These are phyloP conservation scores for Amphicarpaea edgeworthii DNA, from an alignment of 306 rosid genomes.

Conservation along the genomic window DNA sequence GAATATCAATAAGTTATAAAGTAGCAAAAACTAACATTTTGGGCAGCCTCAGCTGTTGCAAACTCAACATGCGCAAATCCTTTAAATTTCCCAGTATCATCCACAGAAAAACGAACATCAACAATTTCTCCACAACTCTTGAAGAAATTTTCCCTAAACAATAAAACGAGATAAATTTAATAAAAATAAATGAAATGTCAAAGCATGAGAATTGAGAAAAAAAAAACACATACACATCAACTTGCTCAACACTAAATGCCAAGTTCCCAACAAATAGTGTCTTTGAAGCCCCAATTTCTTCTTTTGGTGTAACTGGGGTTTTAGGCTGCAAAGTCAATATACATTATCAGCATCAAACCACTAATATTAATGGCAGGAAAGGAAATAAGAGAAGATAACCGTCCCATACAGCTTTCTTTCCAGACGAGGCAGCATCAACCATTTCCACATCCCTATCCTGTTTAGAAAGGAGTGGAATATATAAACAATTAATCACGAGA, in stretches of 20 bases:
- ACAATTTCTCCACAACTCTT: constrained; percentile 70
- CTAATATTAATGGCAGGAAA: neutral
- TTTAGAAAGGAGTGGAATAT: neutral
- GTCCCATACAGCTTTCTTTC: constrained; percentile 58
- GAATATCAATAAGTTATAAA: too few relatives aligned
- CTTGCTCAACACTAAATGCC: constrained; percentile 51
- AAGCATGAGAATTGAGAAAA: too few relatives aligned
- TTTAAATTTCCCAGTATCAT: constrained; percentile 61
- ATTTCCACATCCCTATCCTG: constrained; percentile 75
- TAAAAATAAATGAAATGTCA: neutral
- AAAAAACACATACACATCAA: constrained; percentile 71
- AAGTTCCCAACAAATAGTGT: constrained; percentile 83
- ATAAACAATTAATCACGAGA: neutral
- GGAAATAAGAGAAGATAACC: neutral
- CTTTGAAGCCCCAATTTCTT: constrained; percentile 47
- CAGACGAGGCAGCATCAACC: constrained; percentile 66
- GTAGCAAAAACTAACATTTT: constrained; percentile 49
- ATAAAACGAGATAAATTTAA: neutral
- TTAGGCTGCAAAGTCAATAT: constrained; percentile 57
- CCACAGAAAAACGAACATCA: constrained; percentile 69
- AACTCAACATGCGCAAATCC: constrained; percentile 94
- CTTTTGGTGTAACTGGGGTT: constrained; percentile 68
- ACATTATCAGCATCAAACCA: neutral
- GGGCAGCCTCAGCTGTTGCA: constrained; percentile 66
- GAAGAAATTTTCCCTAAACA: constrained; percentile 73